phyloP scores from a whole-genome alignment of 345 rosid species.

The Erysimum cheiranthoides region DNA sequence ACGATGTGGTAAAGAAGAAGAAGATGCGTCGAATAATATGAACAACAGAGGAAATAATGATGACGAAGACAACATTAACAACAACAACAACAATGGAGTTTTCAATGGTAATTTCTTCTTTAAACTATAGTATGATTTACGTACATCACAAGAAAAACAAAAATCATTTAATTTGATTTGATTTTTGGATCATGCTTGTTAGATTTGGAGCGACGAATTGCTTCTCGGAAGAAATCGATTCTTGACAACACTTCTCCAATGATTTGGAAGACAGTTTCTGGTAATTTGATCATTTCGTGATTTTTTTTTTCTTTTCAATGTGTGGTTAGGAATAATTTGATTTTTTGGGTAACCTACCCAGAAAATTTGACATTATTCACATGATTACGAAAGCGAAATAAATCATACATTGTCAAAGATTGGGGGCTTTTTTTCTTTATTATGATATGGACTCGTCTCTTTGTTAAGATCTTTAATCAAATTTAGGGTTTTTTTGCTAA shows the following conservation, averaged over 20 bases:
- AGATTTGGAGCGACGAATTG: constrained; percentile 57
- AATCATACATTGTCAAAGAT: constrained; percentile 18
- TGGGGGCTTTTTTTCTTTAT: not conserved
- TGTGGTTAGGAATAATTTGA: constrained; percentile 30
- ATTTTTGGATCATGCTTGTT: constrained; percentile 36
- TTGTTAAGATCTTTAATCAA: constrained; percentile 27
- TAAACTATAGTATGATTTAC: not conserved
- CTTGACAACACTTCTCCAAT: constrained; percentile 54
- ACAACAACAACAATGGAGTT: constrained; percentile 13
- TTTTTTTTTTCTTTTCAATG: not conserved
- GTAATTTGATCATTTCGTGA: constrained; percentile 47
- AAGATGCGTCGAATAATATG: constrained; percentile 45
- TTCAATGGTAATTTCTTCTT: constrained; percentile 46
- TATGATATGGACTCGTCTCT: constrained; percentile 39
- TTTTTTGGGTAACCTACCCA: constrained; percentile 69
- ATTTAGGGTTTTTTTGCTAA: constrained; percentile 27
- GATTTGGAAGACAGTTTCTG: constrained; percentile 71
- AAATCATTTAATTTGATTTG: not conserved
- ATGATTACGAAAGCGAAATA: constrained; percentile 33
- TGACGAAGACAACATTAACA: constrained; percentile 6
- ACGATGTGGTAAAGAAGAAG: constrained; percentile 52
- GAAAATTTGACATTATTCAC: constrained; percentile 17
- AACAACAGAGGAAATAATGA: constrained; percentile 35
- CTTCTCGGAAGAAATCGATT: constrained; percentile 51
- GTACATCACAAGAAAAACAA: constrained; percentile 28